Base-by-base conservation (phyloP, 2,329 filamentous ascomycete genomes). In the Lachnellula arida region DNA sequence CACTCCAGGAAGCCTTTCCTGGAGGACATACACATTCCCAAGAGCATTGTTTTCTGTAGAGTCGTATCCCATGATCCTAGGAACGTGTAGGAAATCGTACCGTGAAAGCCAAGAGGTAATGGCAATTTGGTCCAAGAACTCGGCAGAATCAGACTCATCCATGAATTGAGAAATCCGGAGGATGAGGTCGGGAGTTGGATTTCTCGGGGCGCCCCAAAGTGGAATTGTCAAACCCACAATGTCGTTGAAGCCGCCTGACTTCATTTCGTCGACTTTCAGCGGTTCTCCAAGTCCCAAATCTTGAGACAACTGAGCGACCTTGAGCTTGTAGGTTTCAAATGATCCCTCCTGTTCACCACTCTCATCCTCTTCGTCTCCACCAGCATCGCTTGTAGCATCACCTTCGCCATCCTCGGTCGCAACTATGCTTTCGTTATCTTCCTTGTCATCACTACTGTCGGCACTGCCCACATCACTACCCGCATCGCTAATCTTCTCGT, bases 251-350 rank as follows among this genome's bases (percentile, higher is more conserved):
- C 49, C 49, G 6, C 63, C 64, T 5, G 60, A 59, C 1, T 40
- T 44, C 55, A 66, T 63, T 2, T 42, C 57, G 15, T 62, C 55
- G 25, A 65, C 15, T 2, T 55, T 25, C 1, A 35, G 11, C 0
- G 62, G 60, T n/a, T 60, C 55, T 11, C 53, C 58, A 11, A 23
- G 58, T 0, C 56, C 63, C 37, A 65, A 51, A 15, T 61, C 59
- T 6, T 35, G 53, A 50, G 55, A 63, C 1, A 64, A 48, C 48
- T 62, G 48, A 39, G 51, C 40, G 17, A 64, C 51, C 23, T 65
- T 64, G 0, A 25, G 19, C 17, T 57, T 39, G 39, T 49, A 58
- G 2, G 51, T 58, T 11, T 57, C 54, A 35, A 60, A 65, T 2
- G 51, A 11, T 14, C 4, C 22, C 22, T 64, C 60, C 5, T 63